These are phyloP conservation scores for Phytophthora meadii DNA, from an alignment of 352 stramenopile species.

Conservation along the genomic window DNA sequence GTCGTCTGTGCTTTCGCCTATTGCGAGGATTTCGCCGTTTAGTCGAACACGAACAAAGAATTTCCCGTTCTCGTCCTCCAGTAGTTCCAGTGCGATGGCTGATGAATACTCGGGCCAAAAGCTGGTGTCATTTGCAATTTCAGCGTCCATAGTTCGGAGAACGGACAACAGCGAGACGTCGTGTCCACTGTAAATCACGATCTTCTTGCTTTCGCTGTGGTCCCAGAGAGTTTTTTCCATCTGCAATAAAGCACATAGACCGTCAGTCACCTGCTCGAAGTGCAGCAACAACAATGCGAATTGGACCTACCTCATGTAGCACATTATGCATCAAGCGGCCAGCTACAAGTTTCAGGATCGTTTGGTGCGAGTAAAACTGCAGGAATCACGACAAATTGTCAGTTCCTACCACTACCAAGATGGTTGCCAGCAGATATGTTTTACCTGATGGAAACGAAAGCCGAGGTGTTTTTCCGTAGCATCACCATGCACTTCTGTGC, in stretches of 20 bases:
- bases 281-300: neutral
- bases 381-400: conserved; percentile 4
- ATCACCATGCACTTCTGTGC: conserved; percentile 53
- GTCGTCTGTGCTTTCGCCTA: conserved; percentile 26
- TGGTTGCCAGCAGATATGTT: neutral
- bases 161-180: conserved; percentile 81
- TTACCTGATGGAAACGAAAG: conserved; percentile 80
- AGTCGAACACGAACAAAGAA: conserved; percentile 70
- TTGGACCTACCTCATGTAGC: conserved; percentile 44
- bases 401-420: too few species aligned
- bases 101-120: conserved; percentile 85
- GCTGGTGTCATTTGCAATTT: conserved; percentile 47
- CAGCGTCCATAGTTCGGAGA: conserved; percentile 66
- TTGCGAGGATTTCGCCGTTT: conserved; percentile 49
- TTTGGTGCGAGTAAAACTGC: conserved; percentile 79
- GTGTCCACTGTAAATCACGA: conserved; percentile 85
- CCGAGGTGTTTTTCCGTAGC: conserved; percentile 58
- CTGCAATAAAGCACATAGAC: conserved; percentile 19
- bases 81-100: conserved; percentile 68
- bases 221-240: conserved; percentile 52
- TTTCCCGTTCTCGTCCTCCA: conserved; percentile 59
- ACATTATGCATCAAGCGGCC: conserved; percentile 69
- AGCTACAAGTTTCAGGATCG: conserved; percentile 72
- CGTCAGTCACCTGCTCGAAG: neutral
- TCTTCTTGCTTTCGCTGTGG: conserved; percentile 49